Percentiles rank a stretch among this genome's conserved stretches.
phyloP scores from a whole-genome alignment of 1,139 yeast genomes.

The Saccharomyces uvarum region DNA sequence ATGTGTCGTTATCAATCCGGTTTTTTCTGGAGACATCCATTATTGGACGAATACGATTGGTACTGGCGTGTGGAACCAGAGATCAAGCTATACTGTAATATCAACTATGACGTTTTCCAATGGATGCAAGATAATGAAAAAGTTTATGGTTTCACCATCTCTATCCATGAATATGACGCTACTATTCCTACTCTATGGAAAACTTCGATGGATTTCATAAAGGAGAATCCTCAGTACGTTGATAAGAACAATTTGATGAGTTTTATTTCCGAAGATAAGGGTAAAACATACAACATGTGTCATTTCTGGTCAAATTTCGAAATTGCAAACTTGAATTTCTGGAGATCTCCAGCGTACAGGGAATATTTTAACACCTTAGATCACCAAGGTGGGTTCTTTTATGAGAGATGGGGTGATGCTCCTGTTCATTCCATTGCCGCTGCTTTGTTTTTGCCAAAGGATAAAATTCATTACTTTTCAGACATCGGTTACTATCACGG shows the following conservation, averaged over 20 bases:
- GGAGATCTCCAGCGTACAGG: slow-evolving; percentile 65
- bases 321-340: slow-evolving; percentile 63
- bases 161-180: slow-evolving; percentile 73
- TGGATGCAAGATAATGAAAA: slow-evolving; percentile 72
- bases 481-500: slow-evolving; percentile 55
- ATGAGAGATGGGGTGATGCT: slow-evolving; percentile 92
- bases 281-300: slow-evolving; percentile 64
- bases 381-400: slow-evolving; percentile 77
- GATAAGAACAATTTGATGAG: slow-evolving; percentile 61
- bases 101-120: slow-evolving; percentile 73
- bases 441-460: slow-evolving; percentile 57
- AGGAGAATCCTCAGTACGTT: slow-evolving; percentile 55
- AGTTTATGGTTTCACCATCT: slow-evolving; percentile 70
- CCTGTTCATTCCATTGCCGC: slow-evolving; percentile 86
- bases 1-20: slow-evolving; percentile 94
- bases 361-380: slow-evolving; percentile 66
- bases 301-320: slow-evolving; percentile 89
- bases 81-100: slow-evolving; percentile 66
- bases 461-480: slow-evolving; percentile 63
- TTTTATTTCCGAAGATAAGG: slow-evolving; percentile 62
- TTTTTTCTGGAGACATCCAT: slow-evolving; percentile 74
- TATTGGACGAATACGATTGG: slow-evolving; percentile 67
- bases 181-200: slow-evolving; percentile 81
- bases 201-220: slow-evolving; percentile 59
- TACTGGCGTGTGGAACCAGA: slow-evolving; percentile 97